Base-by-base conservation (phyloP, 352 stramenopile genomes). In the Thalassiosira mediterranea region DNA sequence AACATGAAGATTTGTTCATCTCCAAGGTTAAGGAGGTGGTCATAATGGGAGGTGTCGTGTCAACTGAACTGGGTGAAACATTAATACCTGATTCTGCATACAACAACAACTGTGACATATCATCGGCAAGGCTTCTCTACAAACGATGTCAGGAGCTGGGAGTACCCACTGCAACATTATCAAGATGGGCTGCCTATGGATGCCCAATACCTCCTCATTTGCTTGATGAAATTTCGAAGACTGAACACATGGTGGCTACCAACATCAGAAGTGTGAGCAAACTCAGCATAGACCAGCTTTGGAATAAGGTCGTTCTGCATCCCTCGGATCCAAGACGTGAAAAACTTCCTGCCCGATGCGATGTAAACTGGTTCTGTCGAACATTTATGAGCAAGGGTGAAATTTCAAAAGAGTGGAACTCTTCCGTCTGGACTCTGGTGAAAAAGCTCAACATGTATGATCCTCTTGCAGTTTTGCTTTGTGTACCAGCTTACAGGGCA, bases 401-500 rank as follows among this genome's bases (percentile, higher is more conserved):
- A 62, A 71, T 76, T 15, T 70, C 57, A 17, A 72, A 77, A 58
- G 63, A 80, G 25, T 71, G 54, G 54, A 63, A 38, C 56, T 32
- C 67, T 38, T 80, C 75, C 23, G 56, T 86, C n/a, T 86, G 77
- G 77, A 52, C 58, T 31, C 57, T 70, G 40, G 66, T 86, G 34
- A 65, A 81, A 63, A 83, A 81, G 23, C 52, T 86, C 0, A 86
- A 86, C 48, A 80, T 86, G 66, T 86, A 86, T 57, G 77, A 86
- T 70, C 77, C 77, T 47, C 63, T 86, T 52, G 68, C 72, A 60
- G 29, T 83, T 21, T 62, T 86, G n/a, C 25, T 76, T 15, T 76
- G 69, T 40, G 75, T 84, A 31, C 75, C 75, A 49, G 75, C 75
- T 44, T 84, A 80, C 63, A 57, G 75, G 48, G 3, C 40, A 13